These are phyloP conservation scores for Populus nigra DNA, from an alignment of 345 rosid genomes.

Conservation along the genomic window DNA sequence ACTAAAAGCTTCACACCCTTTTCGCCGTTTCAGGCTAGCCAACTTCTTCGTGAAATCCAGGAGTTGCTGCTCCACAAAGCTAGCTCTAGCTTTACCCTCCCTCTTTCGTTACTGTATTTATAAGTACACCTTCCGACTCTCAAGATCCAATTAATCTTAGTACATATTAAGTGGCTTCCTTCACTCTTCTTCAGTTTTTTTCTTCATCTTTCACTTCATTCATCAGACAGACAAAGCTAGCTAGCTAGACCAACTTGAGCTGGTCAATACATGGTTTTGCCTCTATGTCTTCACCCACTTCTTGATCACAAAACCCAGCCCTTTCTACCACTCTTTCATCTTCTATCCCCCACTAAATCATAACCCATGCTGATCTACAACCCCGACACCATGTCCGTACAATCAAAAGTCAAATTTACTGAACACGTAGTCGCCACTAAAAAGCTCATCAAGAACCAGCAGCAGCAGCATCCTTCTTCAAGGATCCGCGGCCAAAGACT, in stretches of 20 bases:
- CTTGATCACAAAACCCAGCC: neutral
- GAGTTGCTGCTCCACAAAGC: neutral
- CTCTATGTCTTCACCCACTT: neutral
- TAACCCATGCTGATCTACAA: neutral
- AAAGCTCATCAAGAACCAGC: neutral
- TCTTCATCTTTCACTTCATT: neutral
- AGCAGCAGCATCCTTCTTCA: neutral
- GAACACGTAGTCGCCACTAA: neutral
- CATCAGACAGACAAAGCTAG: neutral
- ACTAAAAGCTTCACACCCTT: neutral
- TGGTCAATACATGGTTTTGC: neutral
- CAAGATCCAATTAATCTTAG: neutral
- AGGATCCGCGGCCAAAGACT: neutral
- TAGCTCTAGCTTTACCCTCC: neutral
- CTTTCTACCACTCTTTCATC: neutral
- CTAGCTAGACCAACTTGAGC: neutral
- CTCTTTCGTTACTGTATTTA: neutral
- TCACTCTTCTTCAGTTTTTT: neutral
- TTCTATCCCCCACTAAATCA: neutral
- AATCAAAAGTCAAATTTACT: neutral
- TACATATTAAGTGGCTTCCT: neutral
- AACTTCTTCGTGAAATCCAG: neutral
- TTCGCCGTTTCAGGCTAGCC: neutral
- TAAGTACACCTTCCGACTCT: neutral
- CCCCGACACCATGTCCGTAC: constrained; percentile 2